phyloP scores from a whole-genome alignment of 495 filamentous ascomycete species.

The Penicillium egyptiacum region DNA sequence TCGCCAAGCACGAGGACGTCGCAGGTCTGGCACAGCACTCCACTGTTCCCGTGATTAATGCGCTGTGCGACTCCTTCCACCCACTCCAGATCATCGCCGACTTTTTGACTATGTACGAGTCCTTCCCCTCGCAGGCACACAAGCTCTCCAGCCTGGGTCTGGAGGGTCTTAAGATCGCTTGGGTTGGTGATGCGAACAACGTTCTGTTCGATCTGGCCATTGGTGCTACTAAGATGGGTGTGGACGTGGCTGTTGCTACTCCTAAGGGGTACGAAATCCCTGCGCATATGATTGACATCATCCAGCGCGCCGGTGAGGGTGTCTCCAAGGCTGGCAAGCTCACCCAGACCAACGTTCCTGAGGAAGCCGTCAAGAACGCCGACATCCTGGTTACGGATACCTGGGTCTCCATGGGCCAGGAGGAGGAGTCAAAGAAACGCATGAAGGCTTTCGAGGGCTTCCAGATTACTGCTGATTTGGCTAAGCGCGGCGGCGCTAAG shows the following conservation, averaged over 20 bases:
- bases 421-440: conserved; percentile 72
- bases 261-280: conserved; percentile 81
- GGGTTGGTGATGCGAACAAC: conserved; percentile 97
- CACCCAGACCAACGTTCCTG: conserved; percentile 72
- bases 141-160: conserved; percentile 59
- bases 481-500: conserved; percentile 81
- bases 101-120: conserved; percentile 85
- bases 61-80: conserved; percentile 83
- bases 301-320: conserved; percentile 57
- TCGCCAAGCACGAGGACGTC: conserved; percentile 80
- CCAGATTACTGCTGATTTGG: conserved; percentile 82
- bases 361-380: conserved; percentile 84
- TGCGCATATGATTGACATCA: conserved; percentile 63
- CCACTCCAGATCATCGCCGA: conserved; percentile 92
- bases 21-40: conserved; percentile 75
- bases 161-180: conserved; percentile 84
- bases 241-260: conserved; percentile 81
- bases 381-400: conserved; percentile 94
- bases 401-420: conserved; percentile 97
- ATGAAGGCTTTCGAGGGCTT: conserved; percentile 83
- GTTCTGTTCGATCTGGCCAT: conserved; percentile 92
- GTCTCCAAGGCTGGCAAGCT: conserved; percentile 63
- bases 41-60: conserved; percentile 90
- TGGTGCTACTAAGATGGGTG: conserved; percentile 79
- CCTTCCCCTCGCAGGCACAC: conserved; percentile 54